Evolutionary conservation across 2,329 filamentous ascomycete species (phyloP), one percentile per base, ranked within the genome.

Genomic region (Botrytis paeoniae): DNA sequence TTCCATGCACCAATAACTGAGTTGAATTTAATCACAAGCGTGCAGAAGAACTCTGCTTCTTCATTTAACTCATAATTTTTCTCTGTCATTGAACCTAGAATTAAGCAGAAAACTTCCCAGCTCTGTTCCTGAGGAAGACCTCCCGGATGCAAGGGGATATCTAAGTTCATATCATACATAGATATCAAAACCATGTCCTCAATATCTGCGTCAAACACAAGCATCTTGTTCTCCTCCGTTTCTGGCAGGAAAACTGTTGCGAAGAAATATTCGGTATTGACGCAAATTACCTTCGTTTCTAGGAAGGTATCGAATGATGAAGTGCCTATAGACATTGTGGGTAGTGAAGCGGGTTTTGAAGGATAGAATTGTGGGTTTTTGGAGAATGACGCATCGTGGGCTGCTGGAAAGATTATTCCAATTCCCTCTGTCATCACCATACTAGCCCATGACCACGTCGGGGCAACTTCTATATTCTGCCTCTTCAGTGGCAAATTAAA

Each of bases 381-480:
- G 29, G 48, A 57, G 54, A 69, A 69, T 3, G 29, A 69, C 14
- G 7, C n/a, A 69, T 69, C 35, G 9, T 69, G 48, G 48, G 43
- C 35, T 32, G 35, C 48, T 54, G 48, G 32, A 29, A 69, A 69
- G 18, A 54, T 14, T 20, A 57, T 57, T n/a, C 65, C 48, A 25
- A 25, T 57, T 22, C 20, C 32, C 66, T 57, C 48, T 37, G 3
- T 43, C 48, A 54, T 69, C 16, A 59, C 25, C 10, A 69, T 59
- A 43, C 66, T 54, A 69, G 41, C 57, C 41, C 54, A 70, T n/a
- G 69, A 51, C 57, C 57, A 70, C 3, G n/a, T 62, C n/a, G 32
- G 22, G 12, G 32, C 57, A 10, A 39, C 22, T 12, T 51, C 10
- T 62, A 3, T 39, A 18, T 22, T 35, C 22, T 70, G 39, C 12